A percentile compares a stretch with the other conserved stretches of the same genome.
Evolutionary conservation across 495 filamentous ascomycete genomes (phyloP).

Genomic region (Aspergillus egyptiacus): DNA sequence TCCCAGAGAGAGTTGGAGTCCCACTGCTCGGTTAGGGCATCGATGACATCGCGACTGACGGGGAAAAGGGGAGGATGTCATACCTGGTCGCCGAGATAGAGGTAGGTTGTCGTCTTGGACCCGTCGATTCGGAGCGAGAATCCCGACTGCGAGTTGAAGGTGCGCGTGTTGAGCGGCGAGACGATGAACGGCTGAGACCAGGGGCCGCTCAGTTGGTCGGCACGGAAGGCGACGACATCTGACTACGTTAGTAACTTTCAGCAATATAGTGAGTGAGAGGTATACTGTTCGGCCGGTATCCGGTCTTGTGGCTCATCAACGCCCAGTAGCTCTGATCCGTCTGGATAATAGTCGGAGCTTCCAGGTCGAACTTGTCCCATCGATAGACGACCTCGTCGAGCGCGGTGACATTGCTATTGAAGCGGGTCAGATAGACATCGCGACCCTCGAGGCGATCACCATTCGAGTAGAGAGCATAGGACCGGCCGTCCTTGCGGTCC

Average conservation of each 20-base stretch:
- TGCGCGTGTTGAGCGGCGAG: conserved; percentile 41
- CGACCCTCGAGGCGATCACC: conserved; percentile 21
- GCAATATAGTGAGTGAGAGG: background rate
- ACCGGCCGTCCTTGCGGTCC: conserved; percentile 20
- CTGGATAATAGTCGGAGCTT: conserved; percentile 24
- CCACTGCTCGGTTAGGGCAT: conserved; percentile 37
- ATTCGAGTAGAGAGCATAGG: conserved; percentile 25
- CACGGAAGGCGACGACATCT: conserved; percentile 26
- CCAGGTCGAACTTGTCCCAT: conserved; percentile 25
- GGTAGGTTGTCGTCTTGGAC: conserved; percentile 40
- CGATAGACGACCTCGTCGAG: conserved; percentile 20
- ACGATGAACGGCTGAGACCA: conserved; percentile 49
- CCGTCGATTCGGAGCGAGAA: conserved; percentile 42
- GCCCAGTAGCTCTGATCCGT: conserved; percentile 25
- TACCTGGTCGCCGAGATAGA: conserved; percentile 40
- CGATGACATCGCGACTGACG: background rate
- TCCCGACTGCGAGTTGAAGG: conserved; percentile 50
- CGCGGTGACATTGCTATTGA: conserved; percentile 17
- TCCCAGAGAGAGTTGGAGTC: conserved; percentile 49
- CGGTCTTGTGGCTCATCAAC: conserved; percentile 27
- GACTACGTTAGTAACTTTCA: background rate
- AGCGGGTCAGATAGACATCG: conserved; percentile 21
- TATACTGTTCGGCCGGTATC: conserved; percentile 25
- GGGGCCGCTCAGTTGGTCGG: conserved; percentile 38
- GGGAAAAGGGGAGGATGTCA: background rate